Conservation (phyloP, 495 filamentous ascomycete genomes). For the Podospora tetraspora region DNA sequence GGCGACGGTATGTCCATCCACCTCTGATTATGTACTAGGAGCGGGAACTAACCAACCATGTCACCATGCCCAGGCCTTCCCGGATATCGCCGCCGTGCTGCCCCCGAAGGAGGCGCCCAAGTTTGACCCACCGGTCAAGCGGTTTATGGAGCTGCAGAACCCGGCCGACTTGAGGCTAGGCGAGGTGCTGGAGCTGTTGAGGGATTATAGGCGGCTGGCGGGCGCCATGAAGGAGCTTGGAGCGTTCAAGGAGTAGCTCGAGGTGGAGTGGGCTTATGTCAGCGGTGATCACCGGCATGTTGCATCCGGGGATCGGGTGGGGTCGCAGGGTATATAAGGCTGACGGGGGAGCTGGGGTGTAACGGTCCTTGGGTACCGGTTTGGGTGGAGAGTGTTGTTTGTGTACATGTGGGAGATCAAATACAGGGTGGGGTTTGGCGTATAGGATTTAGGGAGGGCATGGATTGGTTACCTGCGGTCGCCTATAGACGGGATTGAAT, state of each 20-base stretch:
- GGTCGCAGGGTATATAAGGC: neutral
- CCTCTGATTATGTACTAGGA: neutral
- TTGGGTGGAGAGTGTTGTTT: neutral
- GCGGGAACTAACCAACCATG: neutral
- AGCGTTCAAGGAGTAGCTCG: conserved; percentile 44
- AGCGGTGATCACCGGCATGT: neutral
- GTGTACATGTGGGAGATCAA: neutral
- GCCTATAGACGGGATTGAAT: neutral
- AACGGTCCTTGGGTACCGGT: neutral
- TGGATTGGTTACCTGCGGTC: neutral
- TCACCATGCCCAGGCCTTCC: conserved; percentile 45
- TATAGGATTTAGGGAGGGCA: neutral
- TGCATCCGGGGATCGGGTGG: neutral
- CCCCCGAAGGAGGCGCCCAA: conserved; percentile 49
- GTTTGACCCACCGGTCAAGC: conserved; percentile 65
- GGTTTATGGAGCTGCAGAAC: conserved; percentile 76
- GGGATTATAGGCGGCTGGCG: conserved; percentile 82
- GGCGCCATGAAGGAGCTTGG: conserved; percentile 57
- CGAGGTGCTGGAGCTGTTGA: conserved; percentile 75
- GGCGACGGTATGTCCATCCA: conserved; percentile 39
- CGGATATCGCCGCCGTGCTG: conserved; percentile 50
- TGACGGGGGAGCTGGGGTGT: neutral
- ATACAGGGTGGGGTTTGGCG: neutral
- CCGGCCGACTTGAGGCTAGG: conserved; percentile 72
- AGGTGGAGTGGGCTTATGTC: neutral